A percentile compares a stretch with the other conserved stretches of the same genome.
Conservation (phyloP, 129 eudicot species). For the Flaveria linearis region DNA sequence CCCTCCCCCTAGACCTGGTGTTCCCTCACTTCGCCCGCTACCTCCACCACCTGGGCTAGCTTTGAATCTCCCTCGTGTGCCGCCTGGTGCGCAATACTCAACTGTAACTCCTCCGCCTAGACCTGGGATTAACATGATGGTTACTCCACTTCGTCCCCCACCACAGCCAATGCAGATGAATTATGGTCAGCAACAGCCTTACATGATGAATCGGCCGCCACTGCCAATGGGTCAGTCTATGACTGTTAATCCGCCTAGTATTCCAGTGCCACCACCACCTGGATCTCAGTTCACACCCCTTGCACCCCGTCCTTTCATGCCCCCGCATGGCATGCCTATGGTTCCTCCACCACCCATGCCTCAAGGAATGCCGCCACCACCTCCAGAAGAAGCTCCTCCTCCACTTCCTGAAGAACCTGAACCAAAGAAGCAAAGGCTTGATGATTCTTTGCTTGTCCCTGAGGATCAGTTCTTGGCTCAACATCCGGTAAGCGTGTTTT, state of each 20-base stretch:
- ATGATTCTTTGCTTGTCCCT: conserved; percentile 76
- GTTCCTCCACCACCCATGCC: conserved; percentile 82
- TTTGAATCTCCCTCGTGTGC: conserved; percentile 73
- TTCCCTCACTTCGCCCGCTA: conserved; percentile 67
- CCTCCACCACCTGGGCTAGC: conserved; percentile 82
- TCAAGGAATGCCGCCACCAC: conserved; percentile 74
- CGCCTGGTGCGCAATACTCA: conserved; percentile 57
- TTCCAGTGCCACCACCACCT: conserved; percentile 80
- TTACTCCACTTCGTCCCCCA: conserved; percentile 61
- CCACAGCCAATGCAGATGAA: conserved; percentile 66
- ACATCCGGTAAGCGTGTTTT: conserved; percentile 57
- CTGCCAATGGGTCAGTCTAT: conserved; percentile 52
- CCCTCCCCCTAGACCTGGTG: conserved; percentile 74
- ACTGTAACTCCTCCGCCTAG: conserved; percentile 52
- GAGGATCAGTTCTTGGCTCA: conserved; percentile 92
- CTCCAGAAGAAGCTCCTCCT: conserved; percentile 91
- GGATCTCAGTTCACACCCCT: conserved; percentile 80
- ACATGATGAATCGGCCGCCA: conserved; percentile 79
- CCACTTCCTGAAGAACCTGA: conserved; percentile 96
- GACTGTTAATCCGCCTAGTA: conserved; percentile 43
- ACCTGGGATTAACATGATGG: conserved; percentile 52
- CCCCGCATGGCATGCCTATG: conserved; percentile 69
- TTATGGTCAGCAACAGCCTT: conserved; percentile 69
- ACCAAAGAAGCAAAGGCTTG: conserved; percentile 80
- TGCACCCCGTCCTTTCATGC: conserved; percentile 61